phyloP scores from a whole-genome alignment of 257 asterid genomes.

The Nicotiana sylvestris region DNA sequence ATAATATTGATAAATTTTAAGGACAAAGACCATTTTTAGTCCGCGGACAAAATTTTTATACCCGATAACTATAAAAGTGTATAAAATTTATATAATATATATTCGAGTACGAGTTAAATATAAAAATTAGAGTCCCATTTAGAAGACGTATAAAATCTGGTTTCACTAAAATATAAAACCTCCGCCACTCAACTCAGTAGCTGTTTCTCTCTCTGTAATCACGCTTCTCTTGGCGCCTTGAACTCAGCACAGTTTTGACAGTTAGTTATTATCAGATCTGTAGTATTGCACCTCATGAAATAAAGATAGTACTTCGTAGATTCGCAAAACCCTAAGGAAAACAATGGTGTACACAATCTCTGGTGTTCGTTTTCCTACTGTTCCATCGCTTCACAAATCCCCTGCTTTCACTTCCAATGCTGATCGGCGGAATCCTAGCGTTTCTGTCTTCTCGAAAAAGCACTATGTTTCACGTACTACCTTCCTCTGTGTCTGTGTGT shows the following conservation, averaged over 20 bases:
- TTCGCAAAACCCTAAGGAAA: not conserved
- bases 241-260: conserved; percentile 17
- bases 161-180: not conserved
- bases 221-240: conserved; percentile 48
- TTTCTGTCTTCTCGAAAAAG: conserved; percentile 30
- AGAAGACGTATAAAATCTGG: not conserved
- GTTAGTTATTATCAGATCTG: not conserved
- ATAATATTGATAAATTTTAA: too few relatives aligned
- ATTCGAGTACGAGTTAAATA: not conserved
- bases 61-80: too few relatives aligned
- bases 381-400: conserved; percentile 43
- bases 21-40: too few relatives aligned
- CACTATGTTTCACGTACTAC: conserved; percentile 40
- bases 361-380: conserved; percentile 55
- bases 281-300: not conserved
- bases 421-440: conserved; percentile 24
- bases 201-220: conserved; percentile 16
- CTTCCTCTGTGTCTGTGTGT: not conserved
- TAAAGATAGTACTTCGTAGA: not conserved
- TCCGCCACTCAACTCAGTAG: not conserved
- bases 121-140: not conserved
- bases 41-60: too few relatives aligned
- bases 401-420: conserved; percentile 29
- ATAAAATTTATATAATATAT: too few relatives aligned
- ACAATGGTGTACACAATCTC: conserved; percentile 66